These are phyloP conservation scores for Kondoa malvinella DNA, from an alignment of 768 basidiomycete genomes.

Conservation along the genomic window DNA sequence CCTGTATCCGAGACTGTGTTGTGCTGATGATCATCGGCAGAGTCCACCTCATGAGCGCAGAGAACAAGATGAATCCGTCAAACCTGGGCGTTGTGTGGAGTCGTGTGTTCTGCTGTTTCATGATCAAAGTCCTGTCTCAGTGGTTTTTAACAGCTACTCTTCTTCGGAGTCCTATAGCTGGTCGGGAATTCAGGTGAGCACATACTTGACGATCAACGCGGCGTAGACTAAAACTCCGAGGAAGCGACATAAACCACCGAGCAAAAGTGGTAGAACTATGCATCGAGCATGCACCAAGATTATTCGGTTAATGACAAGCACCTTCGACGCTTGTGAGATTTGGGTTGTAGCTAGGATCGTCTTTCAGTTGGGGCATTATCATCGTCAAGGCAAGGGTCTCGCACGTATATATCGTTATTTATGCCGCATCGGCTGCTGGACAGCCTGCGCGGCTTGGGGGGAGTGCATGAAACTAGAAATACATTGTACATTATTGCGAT, in stretches of 20 bases:
- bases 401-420: too few species aligned
- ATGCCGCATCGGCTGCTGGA: too few species aligned
- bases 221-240: slow-evolving; percentile 66
- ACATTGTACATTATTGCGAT: neutral
- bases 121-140: too few species aligned
- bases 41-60: slow-evolving; percentile 49
- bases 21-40: slow-evolving; percentile 24
- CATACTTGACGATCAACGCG: slow-evolving; percentile 83
- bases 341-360: too few species aligned
- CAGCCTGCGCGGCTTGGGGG: too few species aligned
- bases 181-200: slow-evolving; percentile 38
- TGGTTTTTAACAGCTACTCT: slow-evolving; percentile 10
- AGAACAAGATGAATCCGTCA: slow-evolving; percentile 82
- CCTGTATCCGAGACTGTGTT: neutral
- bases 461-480: too few species aligned
- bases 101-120: slow-evolving; percentile 45
- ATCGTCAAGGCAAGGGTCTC: too few species aligned
- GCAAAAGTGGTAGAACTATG: slow-evolving; percentile 86
- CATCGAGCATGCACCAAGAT: slow-evolving; percentile 48
- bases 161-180: slow-evolving; percentile 16
- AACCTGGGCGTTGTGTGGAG: slow-evolving; percentile 97
- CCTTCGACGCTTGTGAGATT: too few species aligned
- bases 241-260: slow-evolving; percentile 80
- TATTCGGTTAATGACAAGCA: slow-evolving; percentile 13
- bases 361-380: too few species aligned